Base-by-base conservation (phyloP, 176 grass and related monocot species). In the Rhipidocladum racemiflorum region DNA sequence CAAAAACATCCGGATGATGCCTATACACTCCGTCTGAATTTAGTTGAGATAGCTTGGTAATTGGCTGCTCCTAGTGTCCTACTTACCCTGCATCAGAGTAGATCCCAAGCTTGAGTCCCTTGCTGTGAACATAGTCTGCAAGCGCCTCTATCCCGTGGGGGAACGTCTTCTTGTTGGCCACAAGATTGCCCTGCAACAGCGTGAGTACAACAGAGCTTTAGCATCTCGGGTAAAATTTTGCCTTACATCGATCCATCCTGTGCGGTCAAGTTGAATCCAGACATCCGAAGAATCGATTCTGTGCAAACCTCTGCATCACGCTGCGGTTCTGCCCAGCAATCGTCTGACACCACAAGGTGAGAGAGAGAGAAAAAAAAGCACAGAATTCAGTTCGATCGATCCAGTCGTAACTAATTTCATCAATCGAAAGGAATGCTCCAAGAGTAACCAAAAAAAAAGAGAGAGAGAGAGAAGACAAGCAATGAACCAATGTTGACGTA, bases 1-100 rank as follows among this genome's bases (percentile, higher is more conserved):
- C n/a, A n/a, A n/a, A n/a, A n/a, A n/a, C n/a, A n/a, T n/a, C n/a
- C n/a, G n/a, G n/a, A n/a, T n/a, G n/a, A n/a, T n/a, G n/a, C n/a
- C n/a, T n/a, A n/a, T n/a, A n/a, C n/a, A n/a, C n/a, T n/a, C n/a
- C n/a, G n/a, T 4, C 1, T 70, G n/a, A 24, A 25, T 3, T 39
- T 20, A 12, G 20, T 5, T 55, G 30, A 11, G 32, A 38, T 38
- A 39, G 28, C 28, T 13, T 34, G 46, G 45, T 57, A 64, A 75
- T 8, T 36, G 20, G 8, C 0, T 36, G 71, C 14, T 64, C 28
- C 17, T 75, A 51, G 28, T 89, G 13, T 64, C 28, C 17, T 75
- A 51, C 36, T 89, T 70, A 97, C 92, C 96, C 92, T 57, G 96
- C 96, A 68, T 99, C 92, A 44, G 92, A 91, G 87, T 99, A 99